A percentile compares a stretch with the other conserved stretches of the same genome.
These are phyloP conservation scores for Yarrowia sp. DNA, from an alignment of 805 yeast species.

Conservation along the genomic window DNA sequence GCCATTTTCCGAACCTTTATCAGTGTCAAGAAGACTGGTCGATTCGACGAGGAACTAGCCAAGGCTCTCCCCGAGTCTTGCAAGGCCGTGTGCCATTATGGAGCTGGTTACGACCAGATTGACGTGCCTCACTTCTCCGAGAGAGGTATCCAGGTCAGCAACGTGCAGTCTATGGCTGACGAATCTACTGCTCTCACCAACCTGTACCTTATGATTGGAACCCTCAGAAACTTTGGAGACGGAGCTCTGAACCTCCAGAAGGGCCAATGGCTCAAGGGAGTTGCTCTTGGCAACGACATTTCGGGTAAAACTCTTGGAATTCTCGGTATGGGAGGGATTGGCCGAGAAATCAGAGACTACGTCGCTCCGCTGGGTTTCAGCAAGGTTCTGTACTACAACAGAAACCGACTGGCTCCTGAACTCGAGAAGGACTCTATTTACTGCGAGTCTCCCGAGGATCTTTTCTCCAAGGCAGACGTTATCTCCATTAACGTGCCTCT, in stretches of 20 bases:
- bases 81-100: constrained; percentile 57
- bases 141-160: constrained; percentile 57
- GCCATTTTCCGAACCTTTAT: constrained; percentile 56
- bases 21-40: constrained; percentile 53
- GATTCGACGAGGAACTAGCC: constrained; percentile 56
- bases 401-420: constrained; percentile 56
- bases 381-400: constrained; percentile 61
- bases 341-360: constrained; percentile 62
- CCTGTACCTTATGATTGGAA: constrained; percentile 58
- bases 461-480: constrained; percentile 58
- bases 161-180: constrained; percentile 62
- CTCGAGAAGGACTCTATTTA: constrained; percentile 57
- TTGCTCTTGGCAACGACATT: constrained; percentile 58
- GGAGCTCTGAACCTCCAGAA: constrained; percentile 55
- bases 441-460: constrained; percentile 56
- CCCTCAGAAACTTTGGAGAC: constrained; percentile 57
- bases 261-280: constrained; percentile 58
- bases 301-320: constrained; percentile 62
- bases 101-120: constrained; percentile 66
- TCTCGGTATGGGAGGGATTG: constrained; percentile 71
- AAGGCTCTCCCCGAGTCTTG: constrained; percentile 52
- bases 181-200: constrained; percentile 66
- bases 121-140: constrained; percentile 55
- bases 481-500: constrained; percentile 61
- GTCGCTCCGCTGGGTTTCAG: constrained; percentile 58